Base-by-base conservation (phyloP, 225 moss, liverwort and hornwort species). In the Antitrichia curtipendula region DNA sequence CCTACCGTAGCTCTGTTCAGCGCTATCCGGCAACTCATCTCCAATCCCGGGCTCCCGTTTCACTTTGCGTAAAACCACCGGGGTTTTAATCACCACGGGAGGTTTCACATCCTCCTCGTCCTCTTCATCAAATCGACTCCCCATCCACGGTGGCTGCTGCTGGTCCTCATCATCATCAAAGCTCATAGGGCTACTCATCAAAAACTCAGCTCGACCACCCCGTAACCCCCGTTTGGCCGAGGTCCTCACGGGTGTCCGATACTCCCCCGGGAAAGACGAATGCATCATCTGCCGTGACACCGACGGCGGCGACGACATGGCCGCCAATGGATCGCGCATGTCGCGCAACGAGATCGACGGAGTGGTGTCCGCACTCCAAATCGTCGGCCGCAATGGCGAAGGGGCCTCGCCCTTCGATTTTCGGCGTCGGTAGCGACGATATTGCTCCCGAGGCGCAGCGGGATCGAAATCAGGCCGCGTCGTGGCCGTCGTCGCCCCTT, bases 31-130 rank as follows among this genome's bases (percentile, higher is more conserved):
- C 69, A 89, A 77, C 72, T 94, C 94, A 40, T 94, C 94, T 31
- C 91, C 93, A 75, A 94, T 88, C 72, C 91, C 94, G 8, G 94
- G 94, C 87, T 94, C 94, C 84, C 89, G 76, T 89, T 94, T 94
- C 89, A 94, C 94, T 79, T 91, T 90, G 43, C 92, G 90, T 64
- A 94, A 88, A 82, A 91, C 85, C 83, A 90, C 86, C 4, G 92
- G 90, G 36, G 89, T 86, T 79, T 88, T 93, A 86, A 78, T 90
- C 58, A 78, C 68, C 58, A 88, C 83, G 18, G 92, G 81, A 70
- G 90, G 86, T 86, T 89, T 92, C 59, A 90, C 84, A 6, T 85
- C 88, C 12, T 87, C 89, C 13, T 78, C 89, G 24, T 43, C 90
- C 41, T 82, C 90, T 13, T 72, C 91, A 59, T 82, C 88, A 76